These are phyloP conservation scores for Coemansia sp. DNA, from an alignment of 192 early-diverging fungal species.

Conservation along the genomic window DNA sequence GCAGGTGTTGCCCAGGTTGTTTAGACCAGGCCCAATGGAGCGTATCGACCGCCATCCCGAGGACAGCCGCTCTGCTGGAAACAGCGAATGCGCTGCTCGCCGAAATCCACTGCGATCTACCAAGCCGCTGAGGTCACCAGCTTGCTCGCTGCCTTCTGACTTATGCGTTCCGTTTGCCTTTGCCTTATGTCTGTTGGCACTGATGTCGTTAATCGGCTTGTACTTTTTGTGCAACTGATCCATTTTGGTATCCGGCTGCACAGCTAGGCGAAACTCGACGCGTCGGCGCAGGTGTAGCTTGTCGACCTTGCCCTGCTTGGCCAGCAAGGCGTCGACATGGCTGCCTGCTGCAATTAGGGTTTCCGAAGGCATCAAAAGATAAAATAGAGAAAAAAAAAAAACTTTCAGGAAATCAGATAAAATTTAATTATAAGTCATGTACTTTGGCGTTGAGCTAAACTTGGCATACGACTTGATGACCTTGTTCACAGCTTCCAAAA, in stretches of 20 bases:
- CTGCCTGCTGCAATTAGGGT: conserved; percentile 7
- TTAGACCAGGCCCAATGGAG: conserved; percentile 65
- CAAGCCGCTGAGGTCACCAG: conserved; percentile 13
- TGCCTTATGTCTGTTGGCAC: background rate
- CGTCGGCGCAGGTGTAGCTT: conserved; percentile 54
- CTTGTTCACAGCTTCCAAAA: conserved; percentile 98
- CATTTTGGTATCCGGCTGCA: conserved; percentile 60
- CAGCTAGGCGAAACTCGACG: conserved; percentile 61
- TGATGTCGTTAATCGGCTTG: conserved; percentile 57
- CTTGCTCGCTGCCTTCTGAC: conserved; percentile 11
- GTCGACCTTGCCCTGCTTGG: conserved; percentile 45
- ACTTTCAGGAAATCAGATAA: conserved; percentile 6
- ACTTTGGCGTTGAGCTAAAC: conserved; percentile 96
- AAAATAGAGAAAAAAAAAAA: conserved; percentile 6
- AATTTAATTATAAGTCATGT: conserved; percentile 75
- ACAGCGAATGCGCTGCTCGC: conserved; percentile 57
- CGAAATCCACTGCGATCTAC: conserved; percentile 67
- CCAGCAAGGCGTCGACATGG: conserved; percentile 46
- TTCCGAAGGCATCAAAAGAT: background rate
- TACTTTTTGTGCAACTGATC: conserved; percentile 63
- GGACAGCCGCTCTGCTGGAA: conserved; percentile 57
- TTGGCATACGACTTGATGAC: conserved; percentile 99
- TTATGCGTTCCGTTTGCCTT: conserved; percentile 2
- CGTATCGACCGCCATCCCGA: conserved; percentile 57
- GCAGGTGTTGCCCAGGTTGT: conserved; percentile 75